Conservation (phyloP, 768 basidiomycete species). For the Rhodosporidiobolus sp. region DNA sequence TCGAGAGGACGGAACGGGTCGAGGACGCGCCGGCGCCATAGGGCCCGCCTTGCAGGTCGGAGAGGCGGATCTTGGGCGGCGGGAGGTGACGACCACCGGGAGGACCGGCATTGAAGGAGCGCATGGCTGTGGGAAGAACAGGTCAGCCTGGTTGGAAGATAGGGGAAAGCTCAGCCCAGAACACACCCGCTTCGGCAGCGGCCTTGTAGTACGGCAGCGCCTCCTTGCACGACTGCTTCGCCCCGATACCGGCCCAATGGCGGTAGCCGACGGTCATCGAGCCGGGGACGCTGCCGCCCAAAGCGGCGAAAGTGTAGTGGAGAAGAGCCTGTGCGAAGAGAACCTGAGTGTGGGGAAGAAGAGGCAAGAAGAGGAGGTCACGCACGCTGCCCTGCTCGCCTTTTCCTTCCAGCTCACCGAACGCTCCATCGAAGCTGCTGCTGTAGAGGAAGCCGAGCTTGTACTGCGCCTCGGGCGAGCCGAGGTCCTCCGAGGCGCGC, state of each 20-base stretch:
- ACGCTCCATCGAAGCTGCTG: constrained; percentile 64
- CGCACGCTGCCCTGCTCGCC: constrained; percentile 52
- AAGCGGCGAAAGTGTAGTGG: constrained; percentile 89
- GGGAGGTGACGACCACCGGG: constrained; percentile 86
- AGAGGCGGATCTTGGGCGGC: constrained; percentile 72
- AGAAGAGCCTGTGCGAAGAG: constrained; percentile 64
- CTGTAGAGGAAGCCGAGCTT: constrained; percentile 83
- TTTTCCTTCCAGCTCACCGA: constrained; percentile 61
- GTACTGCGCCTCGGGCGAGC: constrained; percentile 83
- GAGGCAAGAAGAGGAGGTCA: not conserved
- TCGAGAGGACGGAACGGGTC: constrained; percentile 80
- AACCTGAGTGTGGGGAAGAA: not conserved
- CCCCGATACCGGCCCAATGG: constrained; percentile 93
- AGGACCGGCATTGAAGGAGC: constrained; percentile 74
- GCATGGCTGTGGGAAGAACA: constrained; percentile 60
- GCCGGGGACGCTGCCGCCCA: constrained; percentile 78
- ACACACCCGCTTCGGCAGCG: constrained; percentile 75
- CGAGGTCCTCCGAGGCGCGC: constrained; percentile 64
- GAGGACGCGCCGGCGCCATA: constrained; percentile 93
- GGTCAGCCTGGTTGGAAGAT: not conserved
- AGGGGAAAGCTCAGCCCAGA: not conserved
- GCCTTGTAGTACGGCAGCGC: constrained; percentile 85
- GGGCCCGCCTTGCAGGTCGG: constrained; percentile 87
- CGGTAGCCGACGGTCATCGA: constrained; percentile 92
- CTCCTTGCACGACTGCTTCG: constrained; percentile 75